Conservation (phyloP, 2,329 filamentous ascomycete species). For the Stachybotrys elegans region DNA sequence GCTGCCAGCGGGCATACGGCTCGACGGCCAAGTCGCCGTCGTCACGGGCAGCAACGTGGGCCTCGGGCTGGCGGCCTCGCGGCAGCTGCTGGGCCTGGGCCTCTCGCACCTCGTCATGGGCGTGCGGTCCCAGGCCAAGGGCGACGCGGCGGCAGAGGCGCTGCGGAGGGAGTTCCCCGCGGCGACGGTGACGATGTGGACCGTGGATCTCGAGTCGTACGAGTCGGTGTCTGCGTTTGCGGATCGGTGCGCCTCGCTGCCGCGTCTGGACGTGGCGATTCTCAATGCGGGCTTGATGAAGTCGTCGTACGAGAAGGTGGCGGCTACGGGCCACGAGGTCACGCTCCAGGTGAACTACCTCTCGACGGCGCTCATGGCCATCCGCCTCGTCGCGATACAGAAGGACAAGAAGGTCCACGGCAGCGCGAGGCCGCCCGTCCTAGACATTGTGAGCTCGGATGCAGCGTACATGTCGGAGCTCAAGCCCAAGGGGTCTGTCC, state of each 20-base stretch:
- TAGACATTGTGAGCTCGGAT: slow-evolving; percentile 27
- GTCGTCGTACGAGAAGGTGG: slow-evolving; percentile 13
- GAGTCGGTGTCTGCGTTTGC: slow-evolving; percentile 38
- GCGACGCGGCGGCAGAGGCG: slow-evolving; percentile 28
- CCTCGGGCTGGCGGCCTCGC: slow-evolving; percentile 39
- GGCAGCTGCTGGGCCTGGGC: slow-evolving; percentile 31
- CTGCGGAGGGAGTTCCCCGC: slow-evolving; percentile 14
- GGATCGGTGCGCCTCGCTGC: slow-evolving; percentile 24
- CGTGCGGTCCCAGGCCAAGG: slow-evolving; percentile 37
- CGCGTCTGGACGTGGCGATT: slow-evolving; percentile 37
- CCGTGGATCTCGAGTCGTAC: slow-evolving; percentile 43
- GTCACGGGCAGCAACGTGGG: slow-evolving; percentile 46
- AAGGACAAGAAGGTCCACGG: slow-evolving; percentile 15
- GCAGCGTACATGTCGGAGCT: slow-evolving; percentile 15
- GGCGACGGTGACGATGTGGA: slow-evolving; percentile 41
- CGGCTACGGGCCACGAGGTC: slow-evolving; percentile 31
- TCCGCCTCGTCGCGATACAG: slow-evolving; percentile 26
- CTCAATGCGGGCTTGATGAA: slow-evolving; percentile 38
- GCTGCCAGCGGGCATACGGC: slow-evolving; percentile 14
- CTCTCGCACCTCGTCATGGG: slow-evolving; percentile 41
- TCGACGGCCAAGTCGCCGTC: slow-evolving; percentile 35
- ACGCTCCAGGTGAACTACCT: slow-evolving; percentile 35
- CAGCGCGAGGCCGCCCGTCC: slow-evolving; percentile 13
- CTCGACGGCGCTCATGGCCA: slow-evolving; percentile 26
- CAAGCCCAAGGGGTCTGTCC: slow-evolving; percentile 14